Percentiles rank a stretch among this genome's conserved stretches.
phyloP scores from a whole-genome alignment of 2,329 filamentous ascomycete genomes.

The Hypoxylon sp. region DNA sequence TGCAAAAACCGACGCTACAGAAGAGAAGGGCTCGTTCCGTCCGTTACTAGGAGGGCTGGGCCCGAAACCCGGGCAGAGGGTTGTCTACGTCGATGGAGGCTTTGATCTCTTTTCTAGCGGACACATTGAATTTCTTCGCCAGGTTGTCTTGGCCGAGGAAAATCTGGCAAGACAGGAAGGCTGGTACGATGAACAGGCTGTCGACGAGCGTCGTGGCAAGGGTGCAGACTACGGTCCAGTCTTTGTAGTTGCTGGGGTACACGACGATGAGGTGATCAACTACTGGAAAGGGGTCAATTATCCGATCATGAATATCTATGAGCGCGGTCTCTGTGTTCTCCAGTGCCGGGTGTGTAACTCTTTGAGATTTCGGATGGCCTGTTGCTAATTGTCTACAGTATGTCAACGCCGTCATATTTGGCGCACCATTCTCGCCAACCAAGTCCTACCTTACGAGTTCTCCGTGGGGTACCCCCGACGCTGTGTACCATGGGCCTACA shows the following conservation, averaged over 20 bases:
- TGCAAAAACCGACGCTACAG: slow-evolving; percentile 61
- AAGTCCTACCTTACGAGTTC: slow-evolving; percentile 81
- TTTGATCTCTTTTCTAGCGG: slow-evolving; percentile 98
- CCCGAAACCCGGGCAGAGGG: slow-evolving; percentile 81
- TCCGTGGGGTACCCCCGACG: slow-evolving; percentile 80
- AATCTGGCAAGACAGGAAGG: slow-evolving; percentile 75
- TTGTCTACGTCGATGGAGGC: slow-evolving; percentile 96
- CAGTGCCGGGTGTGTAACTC: slow-evolving; percentile 82
- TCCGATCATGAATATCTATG: slow-evolving; percentile 99
- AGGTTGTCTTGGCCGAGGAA: slow-evolving; percentile 82
- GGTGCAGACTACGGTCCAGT: slow-evolving; percentile 84
- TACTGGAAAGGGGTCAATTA: slow-evolving; percentile 98
- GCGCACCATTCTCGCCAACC: slow-evolving; percentile 89
- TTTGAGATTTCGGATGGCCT: slow-evolving; percentile 14
- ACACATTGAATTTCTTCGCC: slow-evolving; percentile 93
- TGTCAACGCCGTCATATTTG: slow-evolving; percentile 88
- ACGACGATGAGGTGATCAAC: slow-evolving; percentile 96
- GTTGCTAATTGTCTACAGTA: slow-evolving; percentile 69
- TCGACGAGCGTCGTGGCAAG: slow-evolving; percentile 73
- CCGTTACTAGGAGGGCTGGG: slow-evolving; percentile 79
- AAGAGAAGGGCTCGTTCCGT: slow-evolving; percentile 76
- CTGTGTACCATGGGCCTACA: slow-evolving; percentile 97
- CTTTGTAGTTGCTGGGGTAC: slow-evolving; percentile 93
- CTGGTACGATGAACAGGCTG: slow-evolving; percentile 80
- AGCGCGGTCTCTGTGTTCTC: slow-evolving; percentile 93